Evolutionary conservation across 2,329 filamentous ascomycete genomes (phyloP).

Genomic region (Intubia oerlemansii): DNA sequence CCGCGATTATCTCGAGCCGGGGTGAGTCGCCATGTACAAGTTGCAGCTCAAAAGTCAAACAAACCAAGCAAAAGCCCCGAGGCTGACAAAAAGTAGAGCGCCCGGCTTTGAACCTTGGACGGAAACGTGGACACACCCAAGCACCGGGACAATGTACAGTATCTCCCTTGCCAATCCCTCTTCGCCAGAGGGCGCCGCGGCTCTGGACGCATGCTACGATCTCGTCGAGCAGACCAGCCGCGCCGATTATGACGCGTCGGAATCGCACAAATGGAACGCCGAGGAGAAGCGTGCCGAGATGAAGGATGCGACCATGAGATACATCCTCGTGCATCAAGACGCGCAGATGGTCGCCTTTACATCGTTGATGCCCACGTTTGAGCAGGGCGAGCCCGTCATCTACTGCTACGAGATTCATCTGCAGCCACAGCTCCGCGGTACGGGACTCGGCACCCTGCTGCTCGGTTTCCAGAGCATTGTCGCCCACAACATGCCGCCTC

Average conservation of each 20-base stretch:
- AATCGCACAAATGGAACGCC: constrained; percentile 40
- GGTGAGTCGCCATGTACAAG: constrained; percentile 16
- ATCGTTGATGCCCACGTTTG: constrained; percentile 52
- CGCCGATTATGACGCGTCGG: constrained; percentile 40
- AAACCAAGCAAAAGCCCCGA: not conserved
- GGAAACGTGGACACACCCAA: constrained; percentile 28
- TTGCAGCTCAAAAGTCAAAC: too few species aligned
- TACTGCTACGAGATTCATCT: constrained; percentile 71
- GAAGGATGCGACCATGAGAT: constrained; percentile 43
- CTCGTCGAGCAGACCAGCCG: constrained; percentile 43
- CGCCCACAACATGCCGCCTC: constrained; percentile 28
- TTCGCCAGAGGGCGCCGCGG: constrained; percentile 16
- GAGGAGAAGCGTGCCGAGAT: constrained; percentile 44
- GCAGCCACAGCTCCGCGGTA: constrained; percentile 25
- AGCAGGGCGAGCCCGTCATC: constrained; percentile 41
- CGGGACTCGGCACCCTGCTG: constrained; percentile 38
- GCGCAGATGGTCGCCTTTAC: constrained; percentile 28
- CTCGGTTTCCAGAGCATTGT: constrained; percentile 33
- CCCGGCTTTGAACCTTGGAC: constrained; percentile 9
- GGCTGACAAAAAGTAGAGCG: constrained; percentile 1
- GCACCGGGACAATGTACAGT: constrained; percentile 17
- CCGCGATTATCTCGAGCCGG: constrained; percentile 22
- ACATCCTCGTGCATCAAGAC: constrained; percentile 31
- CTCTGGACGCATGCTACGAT: constrained; percentile 30
- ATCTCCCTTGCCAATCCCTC: constrained; percentile 23